Percentiles rank a stretch among this genome's conserved stretches.
Conservation (phyloP, 495 filamentous ascomycete genomes). For the Penicillium lagena region DNA sequence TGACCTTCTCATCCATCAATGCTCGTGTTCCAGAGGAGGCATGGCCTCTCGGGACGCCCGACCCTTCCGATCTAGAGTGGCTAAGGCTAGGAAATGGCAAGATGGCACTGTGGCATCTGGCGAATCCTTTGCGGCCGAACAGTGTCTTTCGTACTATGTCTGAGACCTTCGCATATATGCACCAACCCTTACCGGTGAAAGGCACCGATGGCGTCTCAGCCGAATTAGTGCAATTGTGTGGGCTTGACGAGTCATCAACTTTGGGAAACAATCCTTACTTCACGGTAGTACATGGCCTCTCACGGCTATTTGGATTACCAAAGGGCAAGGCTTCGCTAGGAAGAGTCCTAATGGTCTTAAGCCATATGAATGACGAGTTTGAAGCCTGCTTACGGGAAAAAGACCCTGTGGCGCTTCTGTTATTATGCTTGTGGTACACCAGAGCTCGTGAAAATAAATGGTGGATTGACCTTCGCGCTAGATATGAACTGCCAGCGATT, state of each 20-base stretch:
- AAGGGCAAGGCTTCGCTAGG: constrained; percentile 1
- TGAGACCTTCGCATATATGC: not conserved
- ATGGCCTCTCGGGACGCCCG: constrained; percentile 29
- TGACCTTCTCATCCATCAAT: constrained; percentile 25
- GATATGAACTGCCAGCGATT: constrained; percentile 32
- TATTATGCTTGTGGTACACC: constrained; percentile 33
- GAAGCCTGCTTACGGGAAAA: constrained; percentile 18
- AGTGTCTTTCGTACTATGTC: constrained; percentile 27
- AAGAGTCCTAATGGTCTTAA: constrained; percentile 13
- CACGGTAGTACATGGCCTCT: too few relatives aligned
- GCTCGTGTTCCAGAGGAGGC: constrained; percentile 13
- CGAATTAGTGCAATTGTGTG: constrained; percentile 7
- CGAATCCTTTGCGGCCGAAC: constrained; percentile 25
- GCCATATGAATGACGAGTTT: constrained; percentile 8
- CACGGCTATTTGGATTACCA: not conserved
- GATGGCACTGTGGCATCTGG: constrained; percentile 23
- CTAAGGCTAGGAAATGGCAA: constrained; percentile 26
- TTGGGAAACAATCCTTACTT: too few relatives aligned
- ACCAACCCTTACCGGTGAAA: constrained; percentile 4
- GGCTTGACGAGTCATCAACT: not conserved
- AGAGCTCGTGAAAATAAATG: constrained; percentile 17
- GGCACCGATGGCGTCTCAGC: constrained; percentile 1
- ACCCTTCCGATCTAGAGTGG: constrained; percentile 25
- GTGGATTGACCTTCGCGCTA: constrained; percentile 27
- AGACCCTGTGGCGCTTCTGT: constrained; percentile 30